Percentiles rank a stretch among this genome's conserved stretches.
These are phyloP conservation scores for Musa acuminata DNA, from an alignment of 176 grass and related monocot genomes.

Conservation along the genomic window DNA sequence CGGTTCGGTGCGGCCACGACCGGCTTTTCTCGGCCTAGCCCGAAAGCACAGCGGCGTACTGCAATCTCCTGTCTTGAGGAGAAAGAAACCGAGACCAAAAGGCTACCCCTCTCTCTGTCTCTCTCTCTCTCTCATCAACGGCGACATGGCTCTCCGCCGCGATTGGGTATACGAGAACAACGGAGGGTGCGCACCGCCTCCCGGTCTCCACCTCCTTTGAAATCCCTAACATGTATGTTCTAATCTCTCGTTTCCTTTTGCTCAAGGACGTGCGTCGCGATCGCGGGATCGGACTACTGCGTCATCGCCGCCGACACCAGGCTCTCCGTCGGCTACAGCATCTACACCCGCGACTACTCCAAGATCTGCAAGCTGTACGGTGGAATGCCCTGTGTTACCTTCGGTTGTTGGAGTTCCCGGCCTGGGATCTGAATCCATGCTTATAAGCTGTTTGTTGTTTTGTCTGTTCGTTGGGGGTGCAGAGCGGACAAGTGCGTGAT, in stretches of 20 bases:
- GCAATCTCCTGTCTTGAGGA: no score
- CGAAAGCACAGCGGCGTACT: no score
- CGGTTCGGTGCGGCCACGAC: no score
- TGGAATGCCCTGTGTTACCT: conserved; percentile 14
- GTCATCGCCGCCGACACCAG: conserved; percentile 87
- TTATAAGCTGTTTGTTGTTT: not conserved
- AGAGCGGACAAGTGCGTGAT: conserved; percentile 83
- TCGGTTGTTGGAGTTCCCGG: conserved; percentile 15
- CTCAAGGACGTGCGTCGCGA: conserved; percentile 82
- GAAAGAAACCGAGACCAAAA: no score
- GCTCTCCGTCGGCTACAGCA: conserved; percentile 84
- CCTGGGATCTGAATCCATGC: not conserved
- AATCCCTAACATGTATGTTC: not conserved
- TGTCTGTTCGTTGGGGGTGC: not conserved
- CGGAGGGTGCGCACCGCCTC: conserved; percentile 45
- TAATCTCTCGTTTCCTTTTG: not conserved
- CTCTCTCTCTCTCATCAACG: not conserved
- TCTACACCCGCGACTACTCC: conserved; percentile 91
- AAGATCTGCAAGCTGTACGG: conserved; percentile 96
- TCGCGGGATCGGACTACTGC: conserved; percentile 76
- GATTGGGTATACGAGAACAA: conserved; percentile 99
- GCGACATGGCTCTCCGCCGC: conserved; percentile 69
- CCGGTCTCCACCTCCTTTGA: not conserved
- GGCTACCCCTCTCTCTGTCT: no score
- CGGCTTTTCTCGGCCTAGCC: no score